Evolutionary conservation across 305 asterid species (phyloP).

Genomic region (Rubia balearica): DNA sequence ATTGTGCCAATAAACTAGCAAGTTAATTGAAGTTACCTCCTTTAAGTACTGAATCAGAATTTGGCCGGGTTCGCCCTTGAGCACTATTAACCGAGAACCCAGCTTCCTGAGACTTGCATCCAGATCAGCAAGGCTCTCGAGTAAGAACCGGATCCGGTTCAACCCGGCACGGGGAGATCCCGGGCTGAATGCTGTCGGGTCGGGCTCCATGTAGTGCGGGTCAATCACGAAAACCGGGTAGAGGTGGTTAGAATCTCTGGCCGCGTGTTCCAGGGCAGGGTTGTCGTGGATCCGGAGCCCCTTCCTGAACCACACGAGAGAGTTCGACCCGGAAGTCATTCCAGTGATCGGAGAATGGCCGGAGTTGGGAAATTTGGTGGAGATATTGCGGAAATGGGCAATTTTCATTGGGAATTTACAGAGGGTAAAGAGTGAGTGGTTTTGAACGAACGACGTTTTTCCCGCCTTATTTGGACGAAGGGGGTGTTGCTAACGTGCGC

Average conservation of each 20-base stretch:
- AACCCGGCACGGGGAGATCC: conserved; percentile 72
- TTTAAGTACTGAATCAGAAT: conserved; percentile 59
- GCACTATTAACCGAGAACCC: conserved; percentile 81
- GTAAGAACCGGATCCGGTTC: conserved; percentile 76
- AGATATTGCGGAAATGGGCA: conserved; percentile 9
- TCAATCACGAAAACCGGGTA: conserved; percentile 90
- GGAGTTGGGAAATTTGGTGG: neutral
- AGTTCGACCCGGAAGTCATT: conserved; percentile 40
- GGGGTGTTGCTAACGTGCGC: conserved; percentile 33
- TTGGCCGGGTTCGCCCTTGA: conserved; percentile 73
- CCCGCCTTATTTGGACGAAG: conserved; percentile 41
- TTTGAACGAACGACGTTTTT: conserved; percentile 43
- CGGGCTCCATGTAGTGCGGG: conserved; percentile 92
- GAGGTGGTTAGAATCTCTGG: conserved; percentile 39
- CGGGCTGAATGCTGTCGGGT: conserved; percentile 48
- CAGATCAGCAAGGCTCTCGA: conserved; percentile 72
- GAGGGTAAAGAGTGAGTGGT: conserved; percentile 12
- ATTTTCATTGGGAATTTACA: conserved; percentile 8
- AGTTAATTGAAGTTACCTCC: conserved; percentile 40
- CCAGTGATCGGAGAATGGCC: conserved; percentile 30
- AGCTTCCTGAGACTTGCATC: conserved; percentile 52
- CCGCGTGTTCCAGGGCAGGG: conserved; percentile 78
- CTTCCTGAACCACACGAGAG: conserved; percentile 84
- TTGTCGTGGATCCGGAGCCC: conserved; percentile 88
- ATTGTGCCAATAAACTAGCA: neutral